Evolutionary conservation across 2,329 filamentous ascomycete species (phyloP).

Genomic region (Ophiostoma sp.): DNA sequence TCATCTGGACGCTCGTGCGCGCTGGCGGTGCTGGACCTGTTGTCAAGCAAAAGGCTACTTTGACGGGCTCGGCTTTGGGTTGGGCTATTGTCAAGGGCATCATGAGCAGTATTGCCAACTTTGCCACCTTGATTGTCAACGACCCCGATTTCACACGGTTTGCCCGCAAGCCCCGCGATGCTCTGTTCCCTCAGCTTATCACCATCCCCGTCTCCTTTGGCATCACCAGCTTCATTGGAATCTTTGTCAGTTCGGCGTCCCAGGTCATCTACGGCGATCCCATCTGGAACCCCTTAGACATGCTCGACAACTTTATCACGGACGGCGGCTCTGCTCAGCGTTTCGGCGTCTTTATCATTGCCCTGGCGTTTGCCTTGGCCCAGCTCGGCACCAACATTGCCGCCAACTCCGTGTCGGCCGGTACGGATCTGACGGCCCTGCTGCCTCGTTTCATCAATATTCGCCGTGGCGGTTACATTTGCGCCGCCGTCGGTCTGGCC

Average conservation of each 20-base stretch:
- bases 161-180: constrained; percentile 71
- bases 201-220: constrained; percentile 72
- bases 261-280: constrained; percentile 64
- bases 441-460: constrained; percentile 81
- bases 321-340: constrained; percentile 68
- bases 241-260: constrained; percentile 73
- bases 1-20: constrained; percentile 81
- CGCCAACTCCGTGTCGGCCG: constrained; percentile 80
- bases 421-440: constrained; percentile 79
- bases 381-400: constrained; percentile 86
- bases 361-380: constrained; percentile 70
- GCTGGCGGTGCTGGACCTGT: constrained; percentile 84
- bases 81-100: constrained; percentile 85
- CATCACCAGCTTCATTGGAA: constrained; percentile 81
- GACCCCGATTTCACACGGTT: constrained; percentile 86
- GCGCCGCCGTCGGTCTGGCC: constrained; percentile 73
- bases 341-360: constrained; percentile 74
- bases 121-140: constrained; percentile 81
- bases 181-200: constrained; percentile 76
- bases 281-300: constrained; percentile 71
- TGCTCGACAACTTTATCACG: constrained; percentile 67
- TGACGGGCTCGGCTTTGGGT: constrained; percentile 50
- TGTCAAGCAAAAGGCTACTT: constrained; percentile 56
- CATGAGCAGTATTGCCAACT: constrained; percentile 89
- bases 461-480: constrained; percentile 82